phyloP scores from a whole-genome alignment of 495 filamentous ascomycete genomes.

The Penicillium coffeae region DNA sequence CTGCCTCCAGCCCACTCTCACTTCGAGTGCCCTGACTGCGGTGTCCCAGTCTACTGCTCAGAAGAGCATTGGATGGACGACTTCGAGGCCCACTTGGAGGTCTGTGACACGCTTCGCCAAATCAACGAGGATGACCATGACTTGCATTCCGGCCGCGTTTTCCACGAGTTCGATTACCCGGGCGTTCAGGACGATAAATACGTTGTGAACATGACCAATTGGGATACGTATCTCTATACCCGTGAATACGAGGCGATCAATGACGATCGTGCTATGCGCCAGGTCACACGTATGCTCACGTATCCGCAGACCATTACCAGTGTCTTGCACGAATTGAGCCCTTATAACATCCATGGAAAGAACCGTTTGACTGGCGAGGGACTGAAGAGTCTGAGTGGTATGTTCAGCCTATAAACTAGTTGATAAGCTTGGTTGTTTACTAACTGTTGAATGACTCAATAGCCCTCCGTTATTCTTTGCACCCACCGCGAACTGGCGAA shows the following conservation, averaged over 20 bases:
- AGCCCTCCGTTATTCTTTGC: conserved; percentile 91
- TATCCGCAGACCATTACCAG: conserved; percentile 91
- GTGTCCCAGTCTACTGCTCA: conserved; percentile 87
- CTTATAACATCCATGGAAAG: conserved; percentile 70
- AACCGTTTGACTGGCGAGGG: conserved; percentile 80
- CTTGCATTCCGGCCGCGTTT: conserved; percentile 80
- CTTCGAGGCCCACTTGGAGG: conserved; percentile 84
- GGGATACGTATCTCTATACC: conserved; percentile 93
- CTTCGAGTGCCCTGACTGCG: conserved; percentile 96
- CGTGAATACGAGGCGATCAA: conserved; percentile 86
- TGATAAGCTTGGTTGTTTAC: not conserved
- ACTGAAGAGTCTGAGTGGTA: conserved; percentile 87
- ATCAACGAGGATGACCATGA: conserved; percentile 99
- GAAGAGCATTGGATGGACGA: conserved; percentile 93
- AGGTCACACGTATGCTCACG: conserved; percentile 87
- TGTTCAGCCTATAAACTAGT: conserved; percentile 18
- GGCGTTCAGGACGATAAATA: conserved; percentile 85
- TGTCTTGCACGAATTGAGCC: conserved; percentile 88
- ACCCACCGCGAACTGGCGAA: conserved; percentile 76
- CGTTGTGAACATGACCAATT: conserved; percentile 94
- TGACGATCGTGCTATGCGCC: conserved; percentile 77
- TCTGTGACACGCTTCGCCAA: conserved; percentile 85
- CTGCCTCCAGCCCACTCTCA: conserved; percentile 71
- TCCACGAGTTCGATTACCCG: conserved; percentile 91
- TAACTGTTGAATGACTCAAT: not conserved